phyloP scores from a whole-genome alignment of 2,329 filamentous ascomycete species.

The Colletotrichum eleusines region DNA sequence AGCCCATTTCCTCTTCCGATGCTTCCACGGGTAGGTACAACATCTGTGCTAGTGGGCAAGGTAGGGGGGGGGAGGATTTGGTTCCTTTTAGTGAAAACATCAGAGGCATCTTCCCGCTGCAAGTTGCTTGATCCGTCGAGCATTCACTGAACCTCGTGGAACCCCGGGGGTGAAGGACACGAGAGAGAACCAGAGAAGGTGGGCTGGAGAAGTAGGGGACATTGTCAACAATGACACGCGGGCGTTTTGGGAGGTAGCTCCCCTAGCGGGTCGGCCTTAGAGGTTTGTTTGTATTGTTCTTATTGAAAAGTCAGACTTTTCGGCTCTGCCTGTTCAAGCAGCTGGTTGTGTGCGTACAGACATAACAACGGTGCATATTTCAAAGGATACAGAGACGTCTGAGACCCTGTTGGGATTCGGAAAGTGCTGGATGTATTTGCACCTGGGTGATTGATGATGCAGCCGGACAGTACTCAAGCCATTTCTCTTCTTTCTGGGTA shows the following conservation, averaged over 20 bases:
- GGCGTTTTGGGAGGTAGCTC: background rate
- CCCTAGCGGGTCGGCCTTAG: slow-evolving; percentile 4
- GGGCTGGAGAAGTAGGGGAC: background rate
- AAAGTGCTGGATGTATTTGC: background rate
- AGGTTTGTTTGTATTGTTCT: background rate
- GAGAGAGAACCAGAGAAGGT: background rate
- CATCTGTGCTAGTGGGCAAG: background rate
- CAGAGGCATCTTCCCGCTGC: slow-evolving; percentile 36
- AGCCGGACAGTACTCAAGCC: background rate
- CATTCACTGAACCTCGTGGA: slow-evolving; percentile 9
- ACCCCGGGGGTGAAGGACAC: background rate
- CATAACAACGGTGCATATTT: background rate
- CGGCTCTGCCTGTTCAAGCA: no score
- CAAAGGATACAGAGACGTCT: background rate
- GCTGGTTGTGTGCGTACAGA: background rate
- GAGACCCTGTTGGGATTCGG: background rate
- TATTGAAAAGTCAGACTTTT: background rate
- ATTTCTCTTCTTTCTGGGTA: background rate
- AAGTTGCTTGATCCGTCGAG: slow-evolving; percentile 27
- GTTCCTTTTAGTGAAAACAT: background rate
- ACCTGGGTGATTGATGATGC: background rate
- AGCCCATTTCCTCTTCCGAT: background rate
- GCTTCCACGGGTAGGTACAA: slow-evolving; percentile 14
- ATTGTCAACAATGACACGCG: background rate
- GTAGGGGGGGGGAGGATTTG: background rate